These are phyloP conservation scores for Pleurotus platypus DNA, from an alignment of 768 basidiomycete genomes.

Conservation along the genomic window DNA sequence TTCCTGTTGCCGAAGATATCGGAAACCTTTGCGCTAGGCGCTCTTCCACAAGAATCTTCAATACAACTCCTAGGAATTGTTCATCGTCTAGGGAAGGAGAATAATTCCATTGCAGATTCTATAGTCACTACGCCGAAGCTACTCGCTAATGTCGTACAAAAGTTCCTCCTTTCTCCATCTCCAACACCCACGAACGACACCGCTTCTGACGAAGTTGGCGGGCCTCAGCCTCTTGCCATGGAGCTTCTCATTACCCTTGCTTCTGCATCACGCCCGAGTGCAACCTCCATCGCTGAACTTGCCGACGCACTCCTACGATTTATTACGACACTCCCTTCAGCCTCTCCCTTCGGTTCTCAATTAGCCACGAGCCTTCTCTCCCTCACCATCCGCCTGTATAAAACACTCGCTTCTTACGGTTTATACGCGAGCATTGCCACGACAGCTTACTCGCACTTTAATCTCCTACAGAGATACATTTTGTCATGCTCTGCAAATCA, in stretches of 20 bases:
- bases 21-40: constrained; percentile 32
- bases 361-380: constrained; percentile 48
- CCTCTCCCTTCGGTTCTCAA: constrained; percentile 34
- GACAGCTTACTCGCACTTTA: constrained; percentile 56
- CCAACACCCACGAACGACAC: constrained; percentile 38
- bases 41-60: constrained; percentile 44
- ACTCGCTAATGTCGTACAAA: constrained; percentile 45
- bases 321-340: constrained; percentile 49
- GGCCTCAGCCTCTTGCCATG: constrained; percentile 49
- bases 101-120: constrained; percentile 43
- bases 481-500: constrained; percentile 29
- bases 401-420: constrained; percentile 71
- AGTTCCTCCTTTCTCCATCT: constrained; percentile 51
- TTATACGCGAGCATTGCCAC: constrained; percentile 68
- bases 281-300: constrained; percentile 48
- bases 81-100: constrained; percentile 59
- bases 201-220: constrained; percentile 12
- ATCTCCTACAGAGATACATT: constrained; percentile 44
- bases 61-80: constrained; percentile 56
- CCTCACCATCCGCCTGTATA: constrained; percentile 61
- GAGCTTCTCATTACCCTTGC: constrained; percentile 56
- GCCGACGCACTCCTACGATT: constrained; percentile 74
- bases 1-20: constrained; percentile 51
- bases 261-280: constrained; percentile 62
- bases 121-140: constrained; percentile 53